Evolutionary conservation across 768 basidiomycete genomes (phyloP).

Genomic region (Phylloporus arenicola): DNA sequence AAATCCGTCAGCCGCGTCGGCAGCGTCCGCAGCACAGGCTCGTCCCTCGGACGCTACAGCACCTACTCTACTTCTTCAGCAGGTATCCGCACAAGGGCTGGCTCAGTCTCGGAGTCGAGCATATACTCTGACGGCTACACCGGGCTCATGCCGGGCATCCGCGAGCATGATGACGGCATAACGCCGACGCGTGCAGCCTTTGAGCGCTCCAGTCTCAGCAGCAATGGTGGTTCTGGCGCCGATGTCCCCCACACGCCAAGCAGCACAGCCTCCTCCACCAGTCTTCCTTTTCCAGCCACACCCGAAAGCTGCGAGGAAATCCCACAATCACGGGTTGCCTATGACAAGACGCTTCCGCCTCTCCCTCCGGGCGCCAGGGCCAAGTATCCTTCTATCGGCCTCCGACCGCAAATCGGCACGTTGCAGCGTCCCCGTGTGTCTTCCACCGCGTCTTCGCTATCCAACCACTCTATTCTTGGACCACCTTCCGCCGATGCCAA

Average conservation of each 20-base stretch:
- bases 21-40: conserved; percentile 19
- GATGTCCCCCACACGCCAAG: conserved; percentile 26
- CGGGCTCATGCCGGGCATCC: conserved; percentile 26
- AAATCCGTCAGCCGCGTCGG: conserved; percentile 17
- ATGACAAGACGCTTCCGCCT: conserved; percentile 31
- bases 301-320: conserved; percentile 22
- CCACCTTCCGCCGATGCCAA: conserved; percentile 5
- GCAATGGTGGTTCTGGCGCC: conserved; percentile 13
- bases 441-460: conserved; percentile 27
- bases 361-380: conserved; percentile 15
- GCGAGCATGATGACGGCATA: conserved; percentile 26
- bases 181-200: conserved; percentile 29
- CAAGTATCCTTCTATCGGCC: conserved; percentile 21
- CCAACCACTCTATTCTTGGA: conserved; percentile 15
- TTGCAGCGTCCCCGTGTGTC: conserved; percentile 32
- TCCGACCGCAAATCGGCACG: conserved; percentile 4
- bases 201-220: conserved; percentile 22
- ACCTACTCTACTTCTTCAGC: conserved; percentile 18
- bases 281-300: conserved; percentile 27
- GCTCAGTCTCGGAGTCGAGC: conserved; percentile 20
- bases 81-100: conserved; percentile 7
- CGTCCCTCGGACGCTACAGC: conserved; percentile 22
- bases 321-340: conserved; percentile 1
- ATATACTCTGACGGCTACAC: conserved; percentile 8
- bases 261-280: conserved; percentile 28